Evolutionary conservation across 2,329 filamentous ascomycete species (phyloP).

Genomic region (Penicillium sp.): DNA sequence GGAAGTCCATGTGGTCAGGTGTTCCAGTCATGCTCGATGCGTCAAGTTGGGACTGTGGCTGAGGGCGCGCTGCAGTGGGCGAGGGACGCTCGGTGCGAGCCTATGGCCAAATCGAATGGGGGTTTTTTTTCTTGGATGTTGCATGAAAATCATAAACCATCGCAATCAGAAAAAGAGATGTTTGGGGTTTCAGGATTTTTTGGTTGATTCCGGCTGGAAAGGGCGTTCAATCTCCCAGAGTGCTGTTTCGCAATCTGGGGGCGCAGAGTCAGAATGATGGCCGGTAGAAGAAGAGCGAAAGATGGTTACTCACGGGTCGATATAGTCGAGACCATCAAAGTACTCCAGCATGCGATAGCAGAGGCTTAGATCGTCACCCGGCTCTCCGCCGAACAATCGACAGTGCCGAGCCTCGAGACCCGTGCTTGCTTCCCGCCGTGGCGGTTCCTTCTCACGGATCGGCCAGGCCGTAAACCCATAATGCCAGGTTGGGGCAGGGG

Average conservation of each 20-base stretch:
- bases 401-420: constrained; percentile 45
- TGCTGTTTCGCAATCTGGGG: constrained; percentile 22
- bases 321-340: constrained; percentile 53
- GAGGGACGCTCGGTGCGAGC: constrained; percentile 8
- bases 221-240: constrained; percentile 31
- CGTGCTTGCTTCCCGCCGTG: constrained; percentile 21
- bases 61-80: constrained; percentile 19
- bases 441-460: constrained; percentile 36
- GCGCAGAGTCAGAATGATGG: constrained; percentile 18
- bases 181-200: constrained; percentile 18
- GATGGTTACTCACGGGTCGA: constrained; percentile 42
- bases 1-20: constrained; percentile 33
- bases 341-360: constrained; percentile 54
- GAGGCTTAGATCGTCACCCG: constrained; percentile 47
- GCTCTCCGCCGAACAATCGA: constrained; percentile 50
- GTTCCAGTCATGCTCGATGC: constrained; percentile 20
- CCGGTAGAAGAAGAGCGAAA: not conserved
- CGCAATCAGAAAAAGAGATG: constrained; percentile 20
- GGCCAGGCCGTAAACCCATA: constrained; percentile 46
- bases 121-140: constrained; percentile 16
- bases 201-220: constrained; percentile 11
- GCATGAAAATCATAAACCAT: constrained; percentile 23
- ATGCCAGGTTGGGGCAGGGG: constrained; percentile 45
- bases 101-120: constrained; percentile 17
- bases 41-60: constrained; percentile 15